Percentiles rank a stretch among this genome's conserved stretches.
Conservation (phyloP, 2,329 filamentous ascomycete genomes). For the Knufia petricola region DNA sequence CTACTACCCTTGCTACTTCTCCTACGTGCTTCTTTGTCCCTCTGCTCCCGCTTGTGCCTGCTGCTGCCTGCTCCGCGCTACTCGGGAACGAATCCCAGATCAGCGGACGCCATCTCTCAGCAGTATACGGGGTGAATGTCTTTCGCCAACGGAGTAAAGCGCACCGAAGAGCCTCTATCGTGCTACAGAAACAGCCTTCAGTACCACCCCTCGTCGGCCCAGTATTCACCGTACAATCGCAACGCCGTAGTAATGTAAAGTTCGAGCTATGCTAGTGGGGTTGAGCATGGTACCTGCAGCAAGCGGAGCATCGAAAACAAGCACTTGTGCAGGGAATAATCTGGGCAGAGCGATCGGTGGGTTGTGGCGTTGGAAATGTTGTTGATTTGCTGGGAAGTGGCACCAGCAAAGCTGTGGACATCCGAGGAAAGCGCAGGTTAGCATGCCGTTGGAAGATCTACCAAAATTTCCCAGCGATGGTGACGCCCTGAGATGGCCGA, state of each 20-base stretch:
- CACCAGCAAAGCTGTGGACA: constrained; percentile 1
- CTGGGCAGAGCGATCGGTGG: neutral
- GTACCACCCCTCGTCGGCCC: no score
- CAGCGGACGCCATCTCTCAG: no score
- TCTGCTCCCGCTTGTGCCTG: no score
- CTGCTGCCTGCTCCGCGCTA: no score
- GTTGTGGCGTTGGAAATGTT: neutral
- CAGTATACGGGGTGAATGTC: no score
- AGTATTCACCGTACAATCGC: no score
- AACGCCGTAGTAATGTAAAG: neutral
- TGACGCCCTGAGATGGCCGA: neutral
- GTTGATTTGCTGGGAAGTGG: neutral
- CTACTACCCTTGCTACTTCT: no score
- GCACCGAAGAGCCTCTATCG: no score
- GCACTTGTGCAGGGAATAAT: neutral
- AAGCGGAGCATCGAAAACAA: neutral
- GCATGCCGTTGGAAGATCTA: neutral
- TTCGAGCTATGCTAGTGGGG: neutral
- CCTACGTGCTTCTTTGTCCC: no score
- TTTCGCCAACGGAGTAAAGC: no score
- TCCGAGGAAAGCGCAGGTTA: neutral
- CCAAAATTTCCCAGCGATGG: constrained; percentile 9
- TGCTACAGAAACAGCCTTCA: no score
- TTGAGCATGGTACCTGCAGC: neutral
- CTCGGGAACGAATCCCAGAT: no score